phyloP scores from a whole-genome alignment of 1,284 basidiomycete species.

The Cutaneotrichosporon dermatis region DNA sequence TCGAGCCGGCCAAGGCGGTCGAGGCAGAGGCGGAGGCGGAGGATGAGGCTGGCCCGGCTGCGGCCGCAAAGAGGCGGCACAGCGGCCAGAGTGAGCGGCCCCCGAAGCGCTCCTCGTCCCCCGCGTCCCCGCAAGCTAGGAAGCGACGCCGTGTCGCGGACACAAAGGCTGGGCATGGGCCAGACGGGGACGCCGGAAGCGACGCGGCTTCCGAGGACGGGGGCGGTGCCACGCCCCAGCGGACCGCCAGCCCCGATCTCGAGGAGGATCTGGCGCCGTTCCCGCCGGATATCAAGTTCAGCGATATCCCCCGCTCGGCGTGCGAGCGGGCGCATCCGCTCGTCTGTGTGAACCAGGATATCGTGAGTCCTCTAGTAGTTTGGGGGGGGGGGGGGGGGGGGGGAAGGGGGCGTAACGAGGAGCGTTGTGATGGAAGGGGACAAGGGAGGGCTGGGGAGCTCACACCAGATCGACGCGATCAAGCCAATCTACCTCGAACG shows the following conservation, averaged over 20 bases:
- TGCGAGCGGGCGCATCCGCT: slow-evolving; percentile 39
- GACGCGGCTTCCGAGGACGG: not conserved
- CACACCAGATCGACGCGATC: slow-evolving; percentile 44
- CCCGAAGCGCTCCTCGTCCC: no score
- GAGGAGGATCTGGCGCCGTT: slow-evolving; percentile 24
- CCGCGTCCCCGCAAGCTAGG: no score
- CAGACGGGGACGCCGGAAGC: not conserved
- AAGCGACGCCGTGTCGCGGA: no score
- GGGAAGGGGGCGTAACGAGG: no score
- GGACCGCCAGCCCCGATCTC: no score
- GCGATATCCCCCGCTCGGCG: slow-evolving; percentile 37
- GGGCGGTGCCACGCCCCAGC: no score
- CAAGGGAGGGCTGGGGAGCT: no score
- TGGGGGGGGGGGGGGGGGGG: no score
- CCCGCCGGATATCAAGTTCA: slow-evolving; percentile 28
- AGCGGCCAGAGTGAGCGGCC: no score
- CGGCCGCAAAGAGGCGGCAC: not conserved
- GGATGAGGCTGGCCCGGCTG: no score
- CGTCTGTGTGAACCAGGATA: slow-evolving; percentile 47
- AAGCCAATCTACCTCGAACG: slow-evolving; percentile 45
- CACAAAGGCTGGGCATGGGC: no score
- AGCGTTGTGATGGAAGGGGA: no score
- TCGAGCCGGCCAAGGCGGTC: slow-evolving; percentile 7
- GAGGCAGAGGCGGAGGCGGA: not conserved
- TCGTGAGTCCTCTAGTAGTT: slow-evolving; percentile 29